Evolutionary conservation across 192 early-diverging fungal genomes (phyloP), one percentile per base, ranked within the genome.

Genomic region (Umbelopsis sp.): DNA sequence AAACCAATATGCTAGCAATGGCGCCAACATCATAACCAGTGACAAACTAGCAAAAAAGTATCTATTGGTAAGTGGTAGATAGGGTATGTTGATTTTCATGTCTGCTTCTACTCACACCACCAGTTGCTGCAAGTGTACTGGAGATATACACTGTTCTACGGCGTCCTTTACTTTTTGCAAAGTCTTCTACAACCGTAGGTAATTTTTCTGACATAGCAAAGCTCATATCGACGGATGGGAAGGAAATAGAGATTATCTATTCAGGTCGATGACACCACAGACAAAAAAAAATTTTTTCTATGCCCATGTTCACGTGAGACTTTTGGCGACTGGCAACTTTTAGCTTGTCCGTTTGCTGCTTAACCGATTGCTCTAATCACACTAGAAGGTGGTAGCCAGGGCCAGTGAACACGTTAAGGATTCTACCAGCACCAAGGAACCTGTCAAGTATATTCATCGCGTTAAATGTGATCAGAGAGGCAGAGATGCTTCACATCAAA

Each of bases 1-100:
- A 43, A 22, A 69, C 68, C 14, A 76, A 11, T 24, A 76, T 76
- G 25, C 74, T 65, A 25, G 69, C 59, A 45, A 76, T 76, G 20
- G 74, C 69, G 3, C 74, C 74, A 44, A 69, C 56, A 34, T 62
- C 56, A 34, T 62, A 62, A 29, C 56, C 56, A 20, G 56, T 62
- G 26, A 62, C 56, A 34, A 62, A 62, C 47, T 49, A 3, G 17
- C 16, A n/a, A 17, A n/a, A 49, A n/a, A 47, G 5, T 1, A 49
- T 6, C 6, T 4, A 21, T 49, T 49, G 20, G 47, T 11, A 6
- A 41, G 47, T 0, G 47, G 4, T 5, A 49, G 20, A 49, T 17
- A 6, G 47, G 20, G 47, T 44, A 44, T 44, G 47, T 49, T 49
- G n/a, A 5, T 41, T 6, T 11, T 1, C 38, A 49, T 49, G 20